Conservation (phyloP, 163 green algal species). For the Scenedesmus sp. region DNA sequence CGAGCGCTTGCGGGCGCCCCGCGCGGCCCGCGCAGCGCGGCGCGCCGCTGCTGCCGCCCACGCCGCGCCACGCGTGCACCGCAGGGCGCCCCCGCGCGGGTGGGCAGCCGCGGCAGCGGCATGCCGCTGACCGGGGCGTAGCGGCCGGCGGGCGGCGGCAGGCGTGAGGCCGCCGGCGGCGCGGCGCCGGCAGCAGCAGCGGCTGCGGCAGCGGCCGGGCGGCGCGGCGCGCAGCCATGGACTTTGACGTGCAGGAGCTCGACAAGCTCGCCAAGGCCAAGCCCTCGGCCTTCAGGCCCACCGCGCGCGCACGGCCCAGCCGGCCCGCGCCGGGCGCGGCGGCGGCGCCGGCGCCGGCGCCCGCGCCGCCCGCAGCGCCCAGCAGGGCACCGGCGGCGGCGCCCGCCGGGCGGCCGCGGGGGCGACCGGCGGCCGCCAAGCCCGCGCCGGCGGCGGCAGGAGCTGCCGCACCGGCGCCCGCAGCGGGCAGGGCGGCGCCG, state of each 20-base stretch:
- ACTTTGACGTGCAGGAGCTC: conserved; percentile 29
- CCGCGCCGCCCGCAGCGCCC: neutral
- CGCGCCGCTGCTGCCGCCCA: no score
- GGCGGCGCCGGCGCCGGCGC: neutral
- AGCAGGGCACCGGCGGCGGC: neutral
- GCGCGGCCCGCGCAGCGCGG: no score
- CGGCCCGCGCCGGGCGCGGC: conserved; percentile 1
- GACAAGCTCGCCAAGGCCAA: conserved; percentile 17
- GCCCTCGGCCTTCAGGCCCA: conserved; percentile 23
- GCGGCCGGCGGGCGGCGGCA: no score
- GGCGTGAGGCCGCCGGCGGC: no score
- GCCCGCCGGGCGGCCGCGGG: neutral
- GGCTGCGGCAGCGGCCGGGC: neutral
- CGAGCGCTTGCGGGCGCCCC: no score
- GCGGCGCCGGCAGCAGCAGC: no score
- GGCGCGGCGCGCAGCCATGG: conserved; percentile 12
- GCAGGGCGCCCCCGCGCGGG: no score
- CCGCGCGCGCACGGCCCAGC: conserved; percentile 12
- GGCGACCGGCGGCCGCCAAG: neutral
- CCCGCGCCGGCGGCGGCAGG: neutral
- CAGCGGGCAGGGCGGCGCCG: neutral
- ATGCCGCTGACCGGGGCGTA: no score
- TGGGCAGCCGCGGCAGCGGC: conserved; percentile 3
- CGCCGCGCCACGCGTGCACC: no score
- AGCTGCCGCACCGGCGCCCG: neutral